Percentiles rank a stretch among this genome's conserved stretches.
Conservation (phyloP, 768 basidiomycete species). For the Auriscalpium orientale region DNA sequence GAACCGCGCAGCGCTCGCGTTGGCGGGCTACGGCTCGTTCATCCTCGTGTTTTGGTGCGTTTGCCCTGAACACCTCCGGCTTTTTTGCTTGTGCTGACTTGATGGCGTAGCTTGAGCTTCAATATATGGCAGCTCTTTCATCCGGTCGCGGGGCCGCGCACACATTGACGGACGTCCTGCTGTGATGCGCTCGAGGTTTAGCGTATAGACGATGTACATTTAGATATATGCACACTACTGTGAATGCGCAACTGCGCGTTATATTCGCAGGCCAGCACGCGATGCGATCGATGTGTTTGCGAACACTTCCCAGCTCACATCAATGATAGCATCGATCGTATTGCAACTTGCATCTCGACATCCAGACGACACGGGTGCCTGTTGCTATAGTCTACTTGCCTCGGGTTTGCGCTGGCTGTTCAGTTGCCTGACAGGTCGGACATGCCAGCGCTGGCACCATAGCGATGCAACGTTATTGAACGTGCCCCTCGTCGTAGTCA, state of each 20-base stretch:
- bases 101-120: slow-evolving; percentile 55
- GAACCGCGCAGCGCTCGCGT: slow-evolving; percentile 51
- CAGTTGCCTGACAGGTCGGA: too few species aligned
- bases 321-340: too few species aligned
- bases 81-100: background rate
- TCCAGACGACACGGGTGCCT: too few species aligned
- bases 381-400: too few species aligned
- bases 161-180: background rate
- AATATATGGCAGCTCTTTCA: slow-evolving; percentile 65
- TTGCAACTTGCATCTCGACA: too few species aligned
- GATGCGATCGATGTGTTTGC: too few species aligned
- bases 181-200: background rate
- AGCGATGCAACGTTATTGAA: too few species aligned
- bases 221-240: background rate
- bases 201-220: background rate
- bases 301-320: too few species aligned
- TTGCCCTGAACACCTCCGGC: background rate
- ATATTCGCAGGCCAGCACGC: too few species aligned
- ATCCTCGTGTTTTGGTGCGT: slow-evolving; percentile 87
- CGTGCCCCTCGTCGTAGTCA: background rate
- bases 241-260: background rate
- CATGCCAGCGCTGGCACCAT: too few species aligned
- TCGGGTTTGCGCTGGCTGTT: too few species aligned
- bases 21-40: slow-evolving; percentile 67
- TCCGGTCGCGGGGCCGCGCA: slow-evolving; percentile 13